Conservation (phyloP, 371 early-diverging fungal genomes). For the Circinella umbellata region DNA sequence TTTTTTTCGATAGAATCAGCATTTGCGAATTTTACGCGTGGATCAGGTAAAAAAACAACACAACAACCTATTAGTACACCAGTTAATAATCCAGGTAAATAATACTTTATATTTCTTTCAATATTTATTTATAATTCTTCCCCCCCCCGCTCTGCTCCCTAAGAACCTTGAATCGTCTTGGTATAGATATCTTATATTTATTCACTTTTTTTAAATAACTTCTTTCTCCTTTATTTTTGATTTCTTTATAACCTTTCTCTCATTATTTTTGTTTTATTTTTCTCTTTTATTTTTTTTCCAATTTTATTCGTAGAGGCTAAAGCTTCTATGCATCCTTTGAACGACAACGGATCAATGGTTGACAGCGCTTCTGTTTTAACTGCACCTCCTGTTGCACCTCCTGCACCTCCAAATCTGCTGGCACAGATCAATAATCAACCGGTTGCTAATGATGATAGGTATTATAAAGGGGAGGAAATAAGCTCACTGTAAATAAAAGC, state of each 20-base stretch:
- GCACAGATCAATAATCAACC: slow-evolving; percentile 6
- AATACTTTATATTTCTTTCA: no score
- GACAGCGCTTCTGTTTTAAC: neutral
- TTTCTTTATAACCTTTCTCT: neutral
- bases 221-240: slow-evolving; percentile 1
- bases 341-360: slow-evolving; percentile 10
- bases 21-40: slow-evolving; percentile 34
- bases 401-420: slow-evolving; percentile 15
- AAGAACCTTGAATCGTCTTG: neutral
- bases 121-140: no score
- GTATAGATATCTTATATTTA: neutral
- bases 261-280: slow-evolving; percentile 12
- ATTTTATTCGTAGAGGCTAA: slow-evolving; percentile 47
- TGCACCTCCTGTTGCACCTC: slow-evolving; percentile 6
- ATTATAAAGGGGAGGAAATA: neutral
- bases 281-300: no score
- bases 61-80: slow-evolving; percentile 31
- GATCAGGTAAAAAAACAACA: slow-evolving; percentile 23
- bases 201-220: no score
- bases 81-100: slow-evolving; percentile 35
- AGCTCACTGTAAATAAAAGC: neutral
- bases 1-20: slow-evolving; percentile 37
- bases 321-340: slow-evolving; percentile 55
- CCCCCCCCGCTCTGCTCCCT: neutral
- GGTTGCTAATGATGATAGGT: slow-evolving; percentile 3